Conservation (phyloP, 108 stramenopile genomes). For the Pseudonitzschia delicatissima region DNA sequence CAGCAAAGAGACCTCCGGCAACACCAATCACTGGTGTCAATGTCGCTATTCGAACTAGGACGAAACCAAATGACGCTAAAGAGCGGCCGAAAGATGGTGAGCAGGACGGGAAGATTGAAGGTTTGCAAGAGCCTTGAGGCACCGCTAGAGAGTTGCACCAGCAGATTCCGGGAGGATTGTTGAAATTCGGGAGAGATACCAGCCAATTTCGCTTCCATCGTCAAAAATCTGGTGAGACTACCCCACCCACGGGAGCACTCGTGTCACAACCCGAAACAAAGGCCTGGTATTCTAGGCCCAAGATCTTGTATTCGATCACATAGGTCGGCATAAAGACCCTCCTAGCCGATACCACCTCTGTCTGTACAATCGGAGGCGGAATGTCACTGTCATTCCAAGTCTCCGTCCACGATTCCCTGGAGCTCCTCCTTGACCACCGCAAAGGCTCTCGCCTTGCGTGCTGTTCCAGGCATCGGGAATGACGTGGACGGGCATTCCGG, state of each 20-base stretch:
- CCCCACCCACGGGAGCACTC: slow-evolving; percentile 61
- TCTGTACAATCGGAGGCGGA: slow-evolving; percentile 45
- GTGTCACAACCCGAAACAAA: slow-evolving; percentile 75
- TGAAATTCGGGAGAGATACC: slow-evolving; percentile 24
- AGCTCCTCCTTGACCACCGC: slow-evolving; percentile 60
- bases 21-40: slow-evolving; percentile 54
- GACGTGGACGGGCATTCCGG: slow-evolving; percentile 39
- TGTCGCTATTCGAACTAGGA: slow-evolving; percentile 32
- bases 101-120: slow-evolving; percentile 8
- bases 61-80: slow-evolving; percentile 25
- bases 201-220: background rate
- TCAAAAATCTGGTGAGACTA: slow-evolving; percentile 54
- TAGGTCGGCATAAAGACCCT: slow-evolving; percentile 83
- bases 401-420: slow-evolving; percentile 43
- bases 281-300: slow-evolving; percentile 69
- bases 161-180: slow-evolving; percentile 26
- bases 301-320: slow-evolving; percentile 67
- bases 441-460: slow-evolving; percentile 59
- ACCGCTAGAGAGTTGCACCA: slow-evolving; percentile 20
- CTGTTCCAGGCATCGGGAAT: slow-evolving; percentile 86
- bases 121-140: slow-evolving; percentile 1
- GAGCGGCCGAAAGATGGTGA: slow-evolving; percentile 8
- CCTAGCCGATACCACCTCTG: slow-evolving; percentile 56
- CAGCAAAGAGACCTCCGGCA: slow-evolving; percentile 53
- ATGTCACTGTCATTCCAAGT: slow-evolving; percentile 12